Percentiles rank a stretch among this genome's conserved stretches.
Evolutionary conservation across 169 alveolate genomes (phyloP).

Genomic region (Plasmodium berghei): DNA sequence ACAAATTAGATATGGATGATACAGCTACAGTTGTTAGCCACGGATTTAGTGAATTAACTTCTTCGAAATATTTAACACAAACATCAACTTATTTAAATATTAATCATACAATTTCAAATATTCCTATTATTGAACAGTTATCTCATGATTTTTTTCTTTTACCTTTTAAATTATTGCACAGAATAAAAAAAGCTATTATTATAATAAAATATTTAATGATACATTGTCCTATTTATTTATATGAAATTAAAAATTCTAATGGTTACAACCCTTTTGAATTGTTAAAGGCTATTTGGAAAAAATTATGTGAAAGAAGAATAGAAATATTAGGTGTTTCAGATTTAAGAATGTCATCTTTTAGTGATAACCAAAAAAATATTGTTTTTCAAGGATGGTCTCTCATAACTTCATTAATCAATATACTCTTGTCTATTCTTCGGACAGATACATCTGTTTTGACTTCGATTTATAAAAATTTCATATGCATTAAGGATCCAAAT

Average conservation of each 20-base stretch:
- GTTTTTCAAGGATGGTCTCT: constrained; percentile 61
- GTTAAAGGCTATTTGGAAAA: constrained; percentile 43
- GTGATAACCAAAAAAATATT: constrained; percentile 31
- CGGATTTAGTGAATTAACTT: constrained; percentile 11
- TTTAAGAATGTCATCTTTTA: constrained; percentile 35
- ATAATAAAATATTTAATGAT: constrained; percentile 23
- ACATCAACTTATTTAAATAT: constrained; percentile 12
- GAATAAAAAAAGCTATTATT: constrained; percentile 49
- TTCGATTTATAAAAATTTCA: constrained; percentile 36
- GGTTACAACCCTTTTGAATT: constrained; percentile 53
- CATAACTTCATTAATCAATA: constrained; percentile 30
- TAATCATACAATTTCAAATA: constrained; percentile 6
- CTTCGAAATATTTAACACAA: constrained; percentile 24
- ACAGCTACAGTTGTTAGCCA: not conserved
- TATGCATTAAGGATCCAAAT: not conserved
- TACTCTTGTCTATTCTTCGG: constrained; percentile 11
- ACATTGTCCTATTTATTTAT: constrained; percentile 37
- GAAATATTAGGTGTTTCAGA: constrained; percentile 20
- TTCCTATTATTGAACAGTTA: constrained; percentile 32
- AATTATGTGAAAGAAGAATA: constrained; percentile 28
- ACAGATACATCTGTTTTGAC: constrained; percentile 55
- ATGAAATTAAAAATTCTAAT: constrained; percentile 29
- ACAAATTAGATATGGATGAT: constrained; percentile 6
- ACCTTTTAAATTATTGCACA: constrained; percentile 58
- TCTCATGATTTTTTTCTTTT: constrained; percentile 34